Percentiles rank a stretch among this genome's conserved stretches.
These are phyloP conservation scores for Fonsecaea nubica DNA, from an alignment of 2,329 filamentous ascomycete species.

Conservation along the genomic window DNA sequence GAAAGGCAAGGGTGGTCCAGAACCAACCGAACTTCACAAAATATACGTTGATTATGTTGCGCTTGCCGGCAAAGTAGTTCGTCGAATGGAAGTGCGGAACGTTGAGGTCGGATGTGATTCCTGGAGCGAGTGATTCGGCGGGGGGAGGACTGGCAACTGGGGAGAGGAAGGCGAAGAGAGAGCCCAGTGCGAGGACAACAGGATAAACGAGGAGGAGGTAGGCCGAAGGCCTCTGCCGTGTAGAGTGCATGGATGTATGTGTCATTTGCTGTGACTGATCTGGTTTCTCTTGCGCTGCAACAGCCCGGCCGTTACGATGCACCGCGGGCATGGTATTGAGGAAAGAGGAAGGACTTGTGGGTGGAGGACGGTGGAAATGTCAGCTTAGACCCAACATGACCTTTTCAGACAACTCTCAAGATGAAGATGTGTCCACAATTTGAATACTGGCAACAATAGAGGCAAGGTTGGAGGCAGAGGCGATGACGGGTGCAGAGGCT, in stretches of 20 bases:
- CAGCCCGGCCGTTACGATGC: conserved; percentile 30
- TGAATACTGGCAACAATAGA: neutral
- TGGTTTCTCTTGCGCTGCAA: conserved; percentile 17
- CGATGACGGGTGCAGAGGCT: conserved; percentile 8
- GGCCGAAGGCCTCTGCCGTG: conserved; percentile 31
- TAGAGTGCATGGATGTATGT: conserved; percentile 10
- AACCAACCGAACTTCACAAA: conserved; percentile 97
- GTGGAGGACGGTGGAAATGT: conserved; percentile 2
- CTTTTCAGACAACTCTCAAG: neutral
- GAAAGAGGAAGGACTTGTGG: neutral
- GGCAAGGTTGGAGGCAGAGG: conserved; percentile 1
- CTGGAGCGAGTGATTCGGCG: conserved; percentile 38
- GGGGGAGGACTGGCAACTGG: conserved; percentile 67
- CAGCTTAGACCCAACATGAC: conserved; percentile 9
- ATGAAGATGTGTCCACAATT: conserved; percentile 16
- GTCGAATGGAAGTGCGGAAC: conserved; percentile 33
- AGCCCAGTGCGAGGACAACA: conserved; percentile 76
- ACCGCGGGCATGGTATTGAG: conserved; percentile 30
- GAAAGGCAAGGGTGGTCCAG: conserved; percentile 81
- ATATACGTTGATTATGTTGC: conserved; percentile 87
- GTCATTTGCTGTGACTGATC: conserved; percentile 2
- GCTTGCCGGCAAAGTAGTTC: conserved; percentile 89
- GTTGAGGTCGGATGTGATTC: conserved; percentile 44
- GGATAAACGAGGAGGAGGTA: conserved; percentile 73
- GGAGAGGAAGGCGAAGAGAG: conserved; percentile 78